Percentiles rank a stretch among this genome's conserved stretches.
These are phyloP conservation scores for Parmelia sp. DNA, from an alignment of 495 filamentous ascomycete genomes.

Conservation along the genomic window DNA sequence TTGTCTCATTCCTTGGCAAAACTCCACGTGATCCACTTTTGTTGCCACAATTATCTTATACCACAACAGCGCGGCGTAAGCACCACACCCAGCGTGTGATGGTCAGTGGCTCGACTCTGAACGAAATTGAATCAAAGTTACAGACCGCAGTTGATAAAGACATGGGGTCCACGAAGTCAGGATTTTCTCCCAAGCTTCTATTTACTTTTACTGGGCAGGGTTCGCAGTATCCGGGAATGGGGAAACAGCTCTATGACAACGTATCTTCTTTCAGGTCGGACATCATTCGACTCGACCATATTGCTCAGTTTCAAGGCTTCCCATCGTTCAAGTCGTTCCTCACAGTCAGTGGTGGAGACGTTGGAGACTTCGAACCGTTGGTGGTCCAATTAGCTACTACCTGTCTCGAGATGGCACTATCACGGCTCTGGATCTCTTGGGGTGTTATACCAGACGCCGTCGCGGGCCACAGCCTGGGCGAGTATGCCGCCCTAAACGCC, in stretches of 20 bases:
- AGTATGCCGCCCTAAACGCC: slow-evolving; percentile 68
- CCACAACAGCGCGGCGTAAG: neutral
- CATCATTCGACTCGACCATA: neutral
- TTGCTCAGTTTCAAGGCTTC: neutral
- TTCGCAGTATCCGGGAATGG: slow-evolving; percentile 58
- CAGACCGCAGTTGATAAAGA: no score
- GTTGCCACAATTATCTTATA: neutral
- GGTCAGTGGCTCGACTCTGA: neutral
- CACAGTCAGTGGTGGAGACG: neutral
- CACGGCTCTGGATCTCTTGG: slow-evolving; percentile 61
- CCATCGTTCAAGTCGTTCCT: neutral
- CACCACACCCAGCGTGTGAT: neutral
- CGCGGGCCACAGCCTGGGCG: slow-evolving; percentile 67
- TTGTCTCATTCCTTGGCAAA: no score
- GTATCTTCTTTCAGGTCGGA: slow-evolving; percentile 53
- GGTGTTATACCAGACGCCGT: slow-evolving; percentile 61
- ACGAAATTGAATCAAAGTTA: neutral
- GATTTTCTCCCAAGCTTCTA: neutral
- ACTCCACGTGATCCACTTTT: no score
- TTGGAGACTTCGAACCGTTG: slow-evolving; percentile 52
- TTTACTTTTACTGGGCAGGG: slow-evolving; percentile 23
- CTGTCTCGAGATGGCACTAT: slow-evolving; percentile 64
- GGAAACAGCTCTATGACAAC: slow-evolving; percentile 60
- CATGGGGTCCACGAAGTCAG: neutral
- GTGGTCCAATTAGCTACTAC: slow-evolving; percentile 69